phyloP scores from a whole-genome alignment of 2,329 filamentous ascomycete species.

The Aurifilum marmelostoma region DNA sequence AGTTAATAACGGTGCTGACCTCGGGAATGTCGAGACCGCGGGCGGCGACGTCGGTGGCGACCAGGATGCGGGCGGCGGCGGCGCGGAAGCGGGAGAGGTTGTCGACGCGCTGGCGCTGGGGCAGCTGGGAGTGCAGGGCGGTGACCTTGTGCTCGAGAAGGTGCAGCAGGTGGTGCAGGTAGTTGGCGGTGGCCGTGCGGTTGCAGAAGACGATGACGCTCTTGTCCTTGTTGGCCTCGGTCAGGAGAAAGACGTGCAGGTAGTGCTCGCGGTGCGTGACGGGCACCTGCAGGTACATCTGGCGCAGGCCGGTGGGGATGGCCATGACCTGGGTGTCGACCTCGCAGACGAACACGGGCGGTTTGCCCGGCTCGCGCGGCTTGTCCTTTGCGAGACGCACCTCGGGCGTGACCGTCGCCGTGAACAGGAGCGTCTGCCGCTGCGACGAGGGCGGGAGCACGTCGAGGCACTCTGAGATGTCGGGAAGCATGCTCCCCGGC shows the following conservation, averaged over 20 bases:
- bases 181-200: conserved; percentile 82
- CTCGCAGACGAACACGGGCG: conserved; percentile 86
- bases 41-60: conserved; percentile 93
- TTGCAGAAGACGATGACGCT: conserved; percentile 94
- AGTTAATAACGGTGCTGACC: conserved; percentile 89
- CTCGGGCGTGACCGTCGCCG: conserved; percentile 91
- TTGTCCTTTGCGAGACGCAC: conserved; percentile 83
- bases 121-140: conserved; percentile 83
- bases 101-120: conserved; percentile 80
- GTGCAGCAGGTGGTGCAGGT: conserved; percentile 85
- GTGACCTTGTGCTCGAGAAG: conserved; percentile 89
- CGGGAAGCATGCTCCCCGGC: conserved; percentile 88
- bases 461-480: conserved; percentile 85
- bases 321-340: conserved; percentile 75
- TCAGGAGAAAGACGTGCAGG: conserved; percentile 84
- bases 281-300: conserved; percentile 85
- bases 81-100: conserved; percentile 93
- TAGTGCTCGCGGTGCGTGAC: conserved; percentile 95
- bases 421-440: conserved; percentile 94
- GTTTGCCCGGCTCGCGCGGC: conserved; percentile 69
- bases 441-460: conserved; percentile 76
- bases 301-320: conserved; percentile 78
- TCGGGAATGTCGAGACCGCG: conserved; percentile 94
- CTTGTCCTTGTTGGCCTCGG: conserved; percentile 73
- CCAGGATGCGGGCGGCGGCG: conserved; percentile 82